Evolutionary conservation across 371 early-diverging fungal genomes (phyloP), one percentile per base, ranked within the genome.

Genomic region (Sporodiniella umbellata): DNA sequence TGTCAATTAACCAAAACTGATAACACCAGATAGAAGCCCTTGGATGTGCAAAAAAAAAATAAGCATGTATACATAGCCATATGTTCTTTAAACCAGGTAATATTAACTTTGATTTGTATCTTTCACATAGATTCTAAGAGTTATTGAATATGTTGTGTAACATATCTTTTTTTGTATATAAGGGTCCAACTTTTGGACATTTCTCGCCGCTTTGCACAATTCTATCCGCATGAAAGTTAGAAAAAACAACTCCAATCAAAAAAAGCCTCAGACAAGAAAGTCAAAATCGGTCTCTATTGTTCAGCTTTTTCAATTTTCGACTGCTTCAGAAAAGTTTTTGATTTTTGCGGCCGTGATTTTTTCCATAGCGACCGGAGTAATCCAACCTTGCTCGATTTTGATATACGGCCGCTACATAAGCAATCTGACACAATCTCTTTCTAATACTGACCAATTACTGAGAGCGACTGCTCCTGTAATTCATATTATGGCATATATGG

Each of bases 261-360:
- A n/a, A 7, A 21, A 40, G 12, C 21, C 40, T 19, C 5, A 18
- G 15, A 66, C 57, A 33, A 68, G 66, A 25, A 66, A 64, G 24
- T 48, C 50, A 18, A 57, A 62, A 2, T 31, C 65, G n/a, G 53
- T 73, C 0, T 55, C 66, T 0, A 35, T 69, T 11, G 48, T 58
- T n/a, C 39, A 48, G 14, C 43, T 74, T 15, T 74, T 74, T 37
- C 65, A 66, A 25, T 74, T 74, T 31, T 62, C 71, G 11, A 60
- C 63, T 0, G 18, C 30, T 1, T 31, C 33, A 1, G 72, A 69
- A 22, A 8, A 42, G 1, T 21, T 65, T 1, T 38, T 72, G 64
- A 58, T 71, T 24, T 8, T 49, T 4, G 40, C 54, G 8, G 67
- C 67, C 2, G 37, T 23, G 0, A 28, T 69, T 15, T 63, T 30